Percentiles rank a stretch among this genome's conserved stretches.
Evolutionary conservation across 2,329 filamentous ascomycete genomes (phyloP).

Genomic region (Aspergillus piperis): DNA sequence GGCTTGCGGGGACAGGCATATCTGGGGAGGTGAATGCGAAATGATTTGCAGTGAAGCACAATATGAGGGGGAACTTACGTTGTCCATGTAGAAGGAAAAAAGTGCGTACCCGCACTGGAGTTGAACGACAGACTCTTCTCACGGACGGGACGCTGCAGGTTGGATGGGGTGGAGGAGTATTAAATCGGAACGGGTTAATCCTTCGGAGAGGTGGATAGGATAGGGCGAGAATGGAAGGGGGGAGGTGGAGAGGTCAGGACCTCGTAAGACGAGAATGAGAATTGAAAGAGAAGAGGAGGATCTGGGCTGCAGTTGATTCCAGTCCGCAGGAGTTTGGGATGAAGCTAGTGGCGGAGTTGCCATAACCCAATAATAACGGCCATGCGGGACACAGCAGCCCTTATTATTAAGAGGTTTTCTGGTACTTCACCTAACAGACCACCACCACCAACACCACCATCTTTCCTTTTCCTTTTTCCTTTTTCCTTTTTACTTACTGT

Average conservation of each 20-base stretch:
- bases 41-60: background rate
- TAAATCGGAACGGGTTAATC: background rate
- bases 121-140: conserved; percentile 28
- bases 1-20: background rate
- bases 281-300: conserved; percentile 10
- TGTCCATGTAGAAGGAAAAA: conserved; percentile 45
- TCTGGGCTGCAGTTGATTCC: conserved; percentile 10
- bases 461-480: too few relatives aligned
- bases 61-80: conserved; percentile 37
- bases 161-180: conserved; percentile 6
- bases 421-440: background rate
- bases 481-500: too few relatives aligned
- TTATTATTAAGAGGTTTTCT: conserved; percentile 21
- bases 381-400: conserved; percentile 19
- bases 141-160: conserved; percentile 15
- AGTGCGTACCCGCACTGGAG: conserved; percentile 37
- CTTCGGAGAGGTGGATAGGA: background rate
- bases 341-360: conserved; percentile 28
- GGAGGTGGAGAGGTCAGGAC: conserved; percentile 23
- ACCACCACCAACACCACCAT: background rate
- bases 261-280: conserved; percentile 22
- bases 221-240: conserved; percentile 11
- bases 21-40: background rate
- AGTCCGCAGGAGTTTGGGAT: conserved; percentile 25
- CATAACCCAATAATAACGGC: conserved; percentile 25